Conservation (phyloP, 768 basidiomycete species). For the Tephrocybe sp. region DNA sequence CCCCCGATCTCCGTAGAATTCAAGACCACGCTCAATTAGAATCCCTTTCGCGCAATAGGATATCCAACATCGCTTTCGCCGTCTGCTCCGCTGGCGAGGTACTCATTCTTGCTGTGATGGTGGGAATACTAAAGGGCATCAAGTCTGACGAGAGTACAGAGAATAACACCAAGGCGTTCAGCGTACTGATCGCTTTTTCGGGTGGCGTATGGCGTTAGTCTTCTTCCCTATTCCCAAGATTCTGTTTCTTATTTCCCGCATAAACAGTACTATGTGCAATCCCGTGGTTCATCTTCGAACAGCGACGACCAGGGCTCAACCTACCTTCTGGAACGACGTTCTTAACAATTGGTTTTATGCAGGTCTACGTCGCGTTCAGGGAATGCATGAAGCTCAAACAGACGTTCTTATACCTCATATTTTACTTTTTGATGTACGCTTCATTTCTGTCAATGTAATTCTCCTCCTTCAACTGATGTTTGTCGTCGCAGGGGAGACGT, state of each 20-base stretch:
- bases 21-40: conserved; percentile 54
- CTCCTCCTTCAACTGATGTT: not conserved
- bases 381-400: conserved; percentile 70
- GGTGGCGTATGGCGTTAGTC: conserved; percentile 72
- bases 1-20: conserved; percentile 23
- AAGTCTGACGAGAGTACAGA: conserved; percentile 58
- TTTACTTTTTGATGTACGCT: conserved; percentile 72
- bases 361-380: conserved; percentile 57
- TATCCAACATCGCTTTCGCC: conserved; percentile 74
- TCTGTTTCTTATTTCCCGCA: not conserved
- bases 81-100: conserved; percentile 70
- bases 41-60: conserved; percentile 66
- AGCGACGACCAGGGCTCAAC: conserved; percentile 60
- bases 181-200: conserved; percentile 73
- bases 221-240: not conserved
- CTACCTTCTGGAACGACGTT: conserved; percentile 55
- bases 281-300: conserved; percentile 74
- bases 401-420: conserved; percentile 70
- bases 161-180: conserved; percentile 75
- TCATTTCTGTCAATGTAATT: not conserved
- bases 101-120: conserved; percentile 66
- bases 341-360: conserved; percentile 65
- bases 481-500: conserved; percentile 61
- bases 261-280: conserved; percentile 57
- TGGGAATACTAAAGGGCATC: conserved; percentile 69